Evolutionary conservation across 192 early-diverging fungal genomes (phyloP).

Genomic region (Linderina pennispora): DNA sequence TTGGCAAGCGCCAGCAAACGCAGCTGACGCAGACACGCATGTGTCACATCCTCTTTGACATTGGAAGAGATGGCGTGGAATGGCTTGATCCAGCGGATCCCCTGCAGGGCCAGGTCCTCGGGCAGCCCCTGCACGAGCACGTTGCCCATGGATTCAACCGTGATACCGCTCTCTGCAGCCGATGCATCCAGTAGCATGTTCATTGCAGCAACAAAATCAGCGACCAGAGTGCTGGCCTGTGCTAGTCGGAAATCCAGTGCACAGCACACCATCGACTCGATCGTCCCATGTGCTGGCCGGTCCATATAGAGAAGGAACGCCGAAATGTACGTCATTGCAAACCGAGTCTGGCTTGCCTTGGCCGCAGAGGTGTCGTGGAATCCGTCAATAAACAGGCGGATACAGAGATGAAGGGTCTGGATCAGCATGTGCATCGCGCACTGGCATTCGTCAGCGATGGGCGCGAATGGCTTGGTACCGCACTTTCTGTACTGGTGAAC

Average conservation of each 20-base stretch:
- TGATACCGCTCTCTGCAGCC: no score
- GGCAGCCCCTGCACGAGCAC: neutral
- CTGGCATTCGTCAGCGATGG: neutral
- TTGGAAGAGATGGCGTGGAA: no score
- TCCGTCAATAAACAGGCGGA: neutral
- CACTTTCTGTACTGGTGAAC: neutral
- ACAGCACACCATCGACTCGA: neutral
- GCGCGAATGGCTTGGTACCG: neutral
- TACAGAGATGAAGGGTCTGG: neutral
- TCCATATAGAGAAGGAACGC: neutral
- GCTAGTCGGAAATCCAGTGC: no score
- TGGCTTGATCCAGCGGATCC: neutral
- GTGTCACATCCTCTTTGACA: no score
- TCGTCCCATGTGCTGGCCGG: no score
- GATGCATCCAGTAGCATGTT: neutral
- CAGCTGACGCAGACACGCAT: no score
- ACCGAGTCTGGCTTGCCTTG: neutral
- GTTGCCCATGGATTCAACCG: no score
- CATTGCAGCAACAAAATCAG: neutral
- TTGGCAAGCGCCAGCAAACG: no score
- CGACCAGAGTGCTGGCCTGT: neutral
- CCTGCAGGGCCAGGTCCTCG: neutral
- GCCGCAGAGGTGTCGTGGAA: no score
- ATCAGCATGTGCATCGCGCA: neutral
- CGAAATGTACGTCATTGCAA: neutral